phyloP scores from a whole-genome alignment of 805 yeast genomes.

The Metschnikowia bowlesiae region DNA sequence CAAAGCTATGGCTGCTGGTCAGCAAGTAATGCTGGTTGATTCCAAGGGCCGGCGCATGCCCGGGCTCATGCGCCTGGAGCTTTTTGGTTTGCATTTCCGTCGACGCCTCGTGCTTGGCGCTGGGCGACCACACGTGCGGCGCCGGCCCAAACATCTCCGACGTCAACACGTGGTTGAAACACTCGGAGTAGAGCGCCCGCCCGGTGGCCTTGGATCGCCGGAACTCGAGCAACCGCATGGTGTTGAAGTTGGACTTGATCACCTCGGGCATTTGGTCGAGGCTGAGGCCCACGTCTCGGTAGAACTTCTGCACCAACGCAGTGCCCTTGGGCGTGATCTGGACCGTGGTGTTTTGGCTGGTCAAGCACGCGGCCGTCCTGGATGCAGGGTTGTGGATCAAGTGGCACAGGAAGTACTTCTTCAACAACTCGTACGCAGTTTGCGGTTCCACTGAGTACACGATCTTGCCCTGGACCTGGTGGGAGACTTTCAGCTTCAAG shows the following conservation, averaged over 20 bases:
- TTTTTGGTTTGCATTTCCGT: conserved; percentile 1
- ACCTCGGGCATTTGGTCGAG: conserved; percentile 38
- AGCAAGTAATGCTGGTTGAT: neutral
- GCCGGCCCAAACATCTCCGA: conserved; percentile 54
- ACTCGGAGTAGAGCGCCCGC: conserved; percentile 55
- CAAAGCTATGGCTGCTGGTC: conserved; percentile 25
- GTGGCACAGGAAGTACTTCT: conserved; percentile 54
- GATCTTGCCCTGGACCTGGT: conserved; percentile 47
- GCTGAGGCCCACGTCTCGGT: conserved; percentile 51
- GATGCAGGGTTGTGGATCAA: conserved; percentile 73
- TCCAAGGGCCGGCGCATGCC: neutral
- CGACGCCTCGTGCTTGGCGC: conserved; percentile 32
- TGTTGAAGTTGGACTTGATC: conserved; percentile 55
- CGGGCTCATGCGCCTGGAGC: neutral
- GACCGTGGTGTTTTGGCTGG: conserved; percentile 35
- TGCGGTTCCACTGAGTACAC: conserved; percentile 51
- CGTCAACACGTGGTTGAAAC: conserved; percentile 63
- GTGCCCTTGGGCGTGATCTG: conserved; percentile 95
- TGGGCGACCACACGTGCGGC: conserved; percentile 70
- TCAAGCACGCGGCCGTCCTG: conserved; percentile 53
- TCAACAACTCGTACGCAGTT: conserved; percentile 42
- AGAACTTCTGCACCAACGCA: conserved; percentile 59
- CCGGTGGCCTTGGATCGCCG: conserved; percentile 58
- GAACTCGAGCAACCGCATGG: conserved; percentile 65
- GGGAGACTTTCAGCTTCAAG: conserved; percentile 36